A percentile compares a stretch with the other conserved stretches of the same genome.
These are phyloP conservation scores for Hericium alpestre DNA, from an alignment of 768 basidiomycete genomes.

Conservation along the genomic window DNA sequence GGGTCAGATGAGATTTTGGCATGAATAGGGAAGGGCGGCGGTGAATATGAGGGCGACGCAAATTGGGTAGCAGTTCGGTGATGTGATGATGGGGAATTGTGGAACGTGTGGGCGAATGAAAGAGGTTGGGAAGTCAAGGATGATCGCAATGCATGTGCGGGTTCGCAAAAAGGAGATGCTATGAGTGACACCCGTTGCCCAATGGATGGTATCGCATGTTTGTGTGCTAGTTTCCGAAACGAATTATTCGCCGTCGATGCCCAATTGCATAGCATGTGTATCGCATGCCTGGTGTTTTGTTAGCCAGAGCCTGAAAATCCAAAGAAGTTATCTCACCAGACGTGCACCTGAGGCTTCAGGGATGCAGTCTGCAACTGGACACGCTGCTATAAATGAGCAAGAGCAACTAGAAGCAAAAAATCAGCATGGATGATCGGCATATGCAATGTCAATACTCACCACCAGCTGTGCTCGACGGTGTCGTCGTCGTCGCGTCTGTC, in stretches of 20 bases:
- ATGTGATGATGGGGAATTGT: background rate
- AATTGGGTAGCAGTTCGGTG: background rate
- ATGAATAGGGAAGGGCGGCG: background rate
- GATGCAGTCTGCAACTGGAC: background rate
- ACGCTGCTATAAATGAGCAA: background rate
- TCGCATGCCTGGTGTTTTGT: conserved; percentile 38
- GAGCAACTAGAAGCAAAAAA: too few relatives aligned
- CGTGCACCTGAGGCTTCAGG: conserved; percentile 6
- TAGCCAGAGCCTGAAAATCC: background rate
- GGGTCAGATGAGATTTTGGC: background rate
- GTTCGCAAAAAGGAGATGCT: background rate
- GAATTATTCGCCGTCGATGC: conserved; percentile 39
- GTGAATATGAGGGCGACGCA: background rate
- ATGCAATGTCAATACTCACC: too few relatives aligned
- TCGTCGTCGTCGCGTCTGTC: too few relatives aligned
- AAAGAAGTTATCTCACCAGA: conserved; percentile 14
- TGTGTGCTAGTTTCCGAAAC: conserved; percentile 7
- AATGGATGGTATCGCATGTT: background rate
- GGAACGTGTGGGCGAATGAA: background rate
- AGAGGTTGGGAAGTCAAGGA: background rate
- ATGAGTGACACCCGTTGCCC: conserved; percentile 4
- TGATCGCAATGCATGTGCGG: background rate
- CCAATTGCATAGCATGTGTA: conserved; percentile 65
- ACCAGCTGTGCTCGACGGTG: too few relatives aligned
- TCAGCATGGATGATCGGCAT: too few relatives aligned